phyloP scores from a whole-genome alignment of 257 asterid species.

The Capsicum chinense region DNA sequence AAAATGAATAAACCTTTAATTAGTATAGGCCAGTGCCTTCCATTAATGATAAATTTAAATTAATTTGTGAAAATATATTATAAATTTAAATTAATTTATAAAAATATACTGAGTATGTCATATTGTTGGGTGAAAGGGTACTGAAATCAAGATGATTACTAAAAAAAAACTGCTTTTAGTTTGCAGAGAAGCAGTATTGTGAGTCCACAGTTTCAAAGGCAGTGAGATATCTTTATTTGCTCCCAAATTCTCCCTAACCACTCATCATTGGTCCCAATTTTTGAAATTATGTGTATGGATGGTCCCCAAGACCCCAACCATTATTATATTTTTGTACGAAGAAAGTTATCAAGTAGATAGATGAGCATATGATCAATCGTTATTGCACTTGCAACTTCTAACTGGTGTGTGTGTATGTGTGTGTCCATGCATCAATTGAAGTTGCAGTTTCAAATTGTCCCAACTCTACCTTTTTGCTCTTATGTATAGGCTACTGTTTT shows the following conservation, averaged over 20 bases:
- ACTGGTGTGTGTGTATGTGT: neutral
- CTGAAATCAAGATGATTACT: neutral
- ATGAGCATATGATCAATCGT: neutral
- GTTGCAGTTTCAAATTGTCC: neutral
- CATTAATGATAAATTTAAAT: neutral
- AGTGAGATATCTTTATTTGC: neutral
- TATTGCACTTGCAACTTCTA: neutral
- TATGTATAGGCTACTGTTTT: neutral
- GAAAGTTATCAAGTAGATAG: neutral
- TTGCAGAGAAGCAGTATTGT: neutral
- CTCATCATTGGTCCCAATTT: constrained; percentile 20
- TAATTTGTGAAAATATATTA: neutral
- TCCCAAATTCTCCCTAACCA: constrained; percentile 21
- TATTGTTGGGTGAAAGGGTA: neutral
- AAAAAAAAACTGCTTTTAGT: neutral
- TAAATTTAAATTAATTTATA: neutral
- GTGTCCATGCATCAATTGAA: neutral
- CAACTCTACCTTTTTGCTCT: constrained; percentile 2
- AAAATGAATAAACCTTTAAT: neutral
- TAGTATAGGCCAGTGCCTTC: too few species aligned
- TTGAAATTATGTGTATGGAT: neutral
- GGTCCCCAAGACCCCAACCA: constrained; percentile 3
- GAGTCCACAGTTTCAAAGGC: constrained; percentile 3
- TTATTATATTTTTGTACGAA: neutral
- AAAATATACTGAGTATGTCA: neutral